Conservation (phyloP, 495 filamentous ascomycete species). For the Podospora pseudocomata region DNA sequence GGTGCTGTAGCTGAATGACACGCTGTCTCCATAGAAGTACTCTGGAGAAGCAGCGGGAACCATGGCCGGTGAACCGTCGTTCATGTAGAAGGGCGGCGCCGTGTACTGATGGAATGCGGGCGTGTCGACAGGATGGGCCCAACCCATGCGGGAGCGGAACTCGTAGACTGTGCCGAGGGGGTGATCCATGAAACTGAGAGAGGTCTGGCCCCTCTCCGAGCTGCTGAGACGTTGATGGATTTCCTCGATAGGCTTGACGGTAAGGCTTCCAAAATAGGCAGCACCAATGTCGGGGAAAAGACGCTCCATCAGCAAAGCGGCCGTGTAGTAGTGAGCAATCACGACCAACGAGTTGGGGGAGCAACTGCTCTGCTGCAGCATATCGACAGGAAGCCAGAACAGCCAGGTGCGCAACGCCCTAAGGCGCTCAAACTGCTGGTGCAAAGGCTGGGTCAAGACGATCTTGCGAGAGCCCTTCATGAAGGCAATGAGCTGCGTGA, state of each 20-base stretch:
- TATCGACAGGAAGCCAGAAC: conserved; percentile 83
- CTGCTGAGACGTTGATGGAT: conserved; percentile 60
- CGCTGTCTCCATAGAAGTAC: conserved; percentile 48
- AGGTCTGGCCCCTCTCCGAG: conserved; percentile 45
- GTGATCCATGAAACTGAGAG: conserved; percentile 58
- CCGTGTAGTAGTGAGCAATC: conserved; percentile 86
- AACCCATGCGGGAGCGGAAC: conserved; percentile 61
- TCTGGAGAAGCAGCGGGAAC: conserved; percentile 36
- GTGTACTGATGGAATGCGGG: conserved; percentile 53
- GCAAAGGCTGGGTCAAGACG: conserved; percentile 65
- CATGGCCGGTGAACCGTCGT: conserved; percentile 33
- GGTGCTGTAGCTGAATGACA: conserved; percentile 56
- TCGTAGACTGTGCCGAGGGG: conserved; percentile 59
- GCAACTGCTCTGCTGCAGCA: conserved; percentile 54
- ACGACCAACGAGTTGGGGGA: conserved; percentile 70
- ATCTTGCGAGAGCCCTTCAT: conserved; percentile 72
- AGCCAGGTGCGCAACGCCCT: conserved; percentile 86
- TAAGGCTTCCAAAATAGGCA: conserved; percentile 76
- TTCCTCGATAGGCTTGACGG: conserved; percentile 71
- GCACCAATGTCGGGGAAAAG: conserved; percentile 88
- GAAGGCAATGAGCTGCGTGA: conserved; percentile 77
- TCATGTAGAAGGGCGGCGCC: conserved; percentile 45
- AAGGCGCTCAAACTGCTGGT: conserved; percentile 83
- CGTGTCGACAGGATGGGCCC: conserved; percentile 51
- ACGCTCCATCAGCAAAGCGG: conserved; percentile 80